Conservation (phyloP, 805 yeast species). For the Blastobotrys chiropterorum region DNA sequence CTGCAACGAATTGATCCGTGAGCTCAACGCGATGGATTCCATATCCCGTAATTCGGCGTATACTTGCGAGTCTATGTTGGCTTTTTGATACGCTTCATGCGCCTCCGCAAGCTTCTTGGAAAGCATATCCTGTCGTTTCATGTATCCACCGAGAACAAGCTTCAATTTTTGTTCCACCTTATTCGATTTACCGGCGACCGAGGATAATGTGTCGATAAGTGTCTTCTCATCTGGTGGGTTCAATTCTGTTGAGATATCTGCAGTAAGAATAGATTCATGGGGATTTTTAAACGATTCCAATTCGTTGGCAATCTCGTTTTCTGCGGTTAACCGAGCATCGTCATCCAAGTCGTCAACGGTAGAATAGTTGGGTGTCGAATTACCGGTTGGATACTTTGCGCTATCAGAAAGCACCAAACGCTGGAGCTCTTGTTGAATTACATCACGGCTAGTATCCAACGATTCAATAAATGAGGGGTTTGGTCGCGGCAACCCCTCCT, state of each 20-base stretch:
- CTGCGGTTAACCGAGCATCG: conserved; percentile 8
- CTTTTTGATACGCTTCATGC: conserved; percentile 10
- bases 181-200: conserved; percentile 23
- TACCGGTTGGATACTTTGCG: conserved; percentile 19
- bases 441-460: not conserved
- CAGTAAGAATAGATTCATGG: not conserved
- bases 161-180: conserved; percentile 29
- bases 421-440: conserved; percentile 21
- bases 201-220: conserved; percentile 3
- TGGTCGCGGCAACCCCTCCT: conserved; percentile 36
- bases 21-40: conserved; percentile 20
- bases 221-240: not conserved
- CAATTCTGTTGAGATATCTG: not conserved
- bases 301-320: conserved; percentile 15
- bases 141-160: conserved; percentile 31
- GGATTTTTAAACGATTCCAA: not conserved
- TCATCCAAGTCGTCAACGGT: conserved; percentile 21
- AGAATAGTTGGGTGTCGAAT: not conserved
- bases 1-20: conserved; percentile 18
- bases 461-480: not conserved
- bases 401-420: conserved; percentile 26
- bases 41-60: conserved; percentile 15
- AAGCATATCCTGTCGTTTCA: conserved; percentile 26
- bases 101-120: conserved; percentile 18
- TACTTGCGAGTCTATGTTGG: conserved; percentile 11